A percentile compares a stretch with the other conserved stretches of the same genome.
These are phyloP conservation scores for Syzygium syzygioides DNA, from an alignment of 441 rosid species.

Conservation along the genomic window DNA sequence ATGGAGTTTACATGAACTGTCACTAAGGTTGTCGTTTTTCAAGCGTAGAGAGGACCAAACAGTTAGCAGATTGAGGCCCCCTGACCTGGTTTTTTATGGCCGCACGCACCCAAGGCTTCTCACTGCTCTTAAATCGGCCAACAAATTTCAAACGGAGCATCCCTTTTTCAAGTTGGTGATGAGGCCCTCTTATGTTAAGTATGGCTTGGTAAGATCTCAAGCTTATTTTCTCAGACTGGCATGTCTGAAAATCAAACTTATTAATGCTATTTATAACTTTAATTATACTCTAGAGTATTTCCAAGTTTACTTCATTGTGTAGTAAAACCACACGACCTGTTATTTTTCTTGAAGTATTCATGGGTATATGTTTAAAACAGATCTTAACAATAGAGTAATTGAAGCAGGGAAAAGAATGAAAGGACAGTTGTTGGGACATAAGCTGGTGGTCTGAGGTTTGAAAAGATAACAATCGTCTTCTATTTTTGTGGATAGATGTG, in stretches of 20 bases:
- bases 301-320: too few species aligned
- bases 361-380: not conserved
- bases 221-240: too few species aligned
- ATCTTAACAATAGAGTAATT: not conserved
- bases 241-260: not conserved
- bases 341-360: too few species aligned
- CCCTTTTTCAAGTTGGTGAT: too few species aligned
- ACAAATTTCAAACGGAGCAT: not conserved
- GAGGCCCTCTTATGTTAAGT: too few species aligned
- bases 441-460: not conserved
- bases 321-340: not conserved
- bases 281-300: too few species aligned
- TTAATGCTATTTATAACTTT: rapidly evolving
- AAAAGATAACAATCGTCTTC: rapidly evolving
- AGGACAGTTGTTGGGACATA: too few species aligned
- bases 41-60: too few species aligned
- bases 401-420: not conserved
- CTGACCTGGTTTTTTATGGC: not conserved
- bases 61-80: not conserved
- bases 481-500: not conserved
- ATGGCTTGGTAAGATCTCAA: too few species aligned
- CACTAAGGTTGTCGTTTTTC: too few species aligned
- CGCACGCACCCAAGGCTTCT: not conserved
- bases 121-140: rapidly evolving
- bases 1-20: too few species aligned